Evolutionary conservation across 2,329 filamentous ascomycete genomes (phyloP).

Genomic region (Epichloe typhina): DNA sequence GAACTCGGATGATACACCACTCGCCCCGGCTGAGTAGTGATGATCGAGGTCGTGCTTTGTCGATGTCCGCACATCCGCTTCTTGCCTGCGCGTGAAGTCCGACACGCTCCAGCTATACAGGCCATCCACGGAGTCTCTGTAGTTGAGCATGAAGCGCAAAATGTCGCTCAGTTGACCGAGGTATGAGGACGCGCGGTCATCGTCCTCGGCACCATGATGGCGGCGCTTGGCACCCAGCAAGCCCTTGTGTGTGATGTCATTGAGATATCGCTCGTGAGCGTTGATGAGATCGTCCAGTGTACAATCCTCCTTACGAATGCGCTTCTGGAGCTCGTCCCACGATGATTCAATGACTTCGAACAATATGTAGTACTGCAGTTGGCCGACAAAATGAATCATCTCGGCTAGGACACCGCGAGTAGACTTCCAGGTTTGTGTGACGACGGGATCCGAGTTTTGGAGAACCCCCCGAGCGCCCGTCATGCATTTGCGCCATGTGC

Average conservation of each 20-base stretch:
- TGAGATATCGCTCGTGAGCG: conserved; percentile 82
- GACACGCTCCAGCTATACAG: conserved; percentile 91
- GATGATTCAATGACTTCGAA: conserved; percentile 97
- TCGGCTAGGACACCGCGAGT: conserved; percentile 83
- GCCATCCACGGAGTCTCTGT: conserved; percentile 85
- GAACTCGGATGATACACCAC: conserved; percentile 53
- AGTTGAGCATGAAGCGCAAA: conserved; percentile 83
- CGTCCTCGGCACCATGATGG: conserved; percentile 35
- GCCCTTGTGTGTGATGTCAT: conserved; percentile 90
- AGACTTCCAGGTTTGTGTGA: conserved; percentile 75
- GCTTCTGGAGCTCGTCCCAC: conserved; percentile 79
- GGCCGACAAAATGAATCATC: conserved; percentile 97
- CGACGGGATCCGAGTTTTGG: conserved; percentile 53
- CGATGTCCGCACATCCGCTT: conserved; percentile 63
- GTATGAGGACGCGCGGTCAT: conserved; percentile 68
- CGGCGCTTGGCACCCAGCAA: conserved; percentile 60
- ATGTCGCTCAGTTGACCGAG: conserved; percentile 86
- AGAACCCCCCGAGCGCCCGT: conserved; percentile 93
- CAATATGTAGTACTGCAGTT: conserved; percentile 95
- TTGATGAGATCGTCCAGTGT: conserved; percentile 92
- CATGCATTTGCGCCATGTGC: conserved; percentile 91
- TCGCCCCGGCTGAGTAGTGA: conserved; percentile 18
- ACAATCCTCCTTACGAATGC: conserved; percentile 70
- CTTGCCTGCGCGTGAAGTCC: conserved; percentile 86
- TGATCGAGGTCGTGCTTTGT: conserved; percentile 26